Base-by-base conservation (phyloP, 1,284 basidiomycete genomes). In the Rhodotorula sp. region DNA sequence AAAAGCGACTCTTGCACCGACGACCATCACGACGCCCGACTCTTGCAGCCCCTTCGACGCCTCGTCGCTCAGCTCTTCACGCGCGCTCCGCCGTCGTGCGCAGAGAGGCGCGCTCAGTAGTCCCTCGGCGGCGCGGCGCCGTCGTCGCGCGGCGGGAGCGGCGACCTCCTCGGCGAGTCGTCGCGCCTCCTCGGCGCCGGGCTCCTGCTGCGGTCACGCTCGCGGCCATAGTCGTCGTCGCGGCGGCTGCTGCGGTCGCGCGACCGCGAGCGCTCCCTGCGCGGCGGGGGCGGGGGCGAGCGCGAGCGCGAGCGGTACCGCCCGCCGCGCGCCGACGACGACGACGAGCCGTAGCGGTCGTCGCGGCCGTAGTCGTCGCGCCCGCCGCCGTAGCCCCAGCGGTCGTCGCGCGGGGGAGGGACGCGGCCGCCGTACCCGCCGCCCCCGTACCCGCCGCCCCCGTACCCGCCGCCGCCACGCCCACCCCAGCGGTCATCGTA, bases 341-440 rank as follows among this genome's bases (percentile, higher is more conserved):
- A 25, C 48, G 27, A 19, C 59, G 46, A 49, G 59, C 50, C 59
- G 49, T 61, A n/a, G 17, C 45, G 44, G 45, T 59, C 58, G 45
- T 59, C 44, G 58, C 45, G 58, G 58, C 58, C 17, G 19, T 44
- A 58, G 25, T 45, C 44, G 25, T 45, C 44, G 25, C 58, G 58
- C 9, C 44, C 27, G 49, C 48, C 60, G 16, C 48, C 19, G 48
- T 50, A 61, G 8, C 60, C 34, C 48, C 49, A 61, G 34, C 60
- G 60, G 60, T 61, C 60, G 48, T 52, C 60, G 34, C 58, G 44
- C 7, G 44, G 59, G 19, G 48, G 41, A 4, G 60, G 60, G 34
- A 61, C 48, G 14, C 48, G 60, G 13, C 44, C 57, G 25, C 57
- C 44, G 57, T 46, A 46, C 44, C 46, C 48, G 17, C n/a, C 27